A percentile compares a stretch with the other conserved stretches of the same genome.
Evolutionary conservation across 257 asterid genomes (phyloP).

Genomic region (Fraxinus excelsior): DNA sequence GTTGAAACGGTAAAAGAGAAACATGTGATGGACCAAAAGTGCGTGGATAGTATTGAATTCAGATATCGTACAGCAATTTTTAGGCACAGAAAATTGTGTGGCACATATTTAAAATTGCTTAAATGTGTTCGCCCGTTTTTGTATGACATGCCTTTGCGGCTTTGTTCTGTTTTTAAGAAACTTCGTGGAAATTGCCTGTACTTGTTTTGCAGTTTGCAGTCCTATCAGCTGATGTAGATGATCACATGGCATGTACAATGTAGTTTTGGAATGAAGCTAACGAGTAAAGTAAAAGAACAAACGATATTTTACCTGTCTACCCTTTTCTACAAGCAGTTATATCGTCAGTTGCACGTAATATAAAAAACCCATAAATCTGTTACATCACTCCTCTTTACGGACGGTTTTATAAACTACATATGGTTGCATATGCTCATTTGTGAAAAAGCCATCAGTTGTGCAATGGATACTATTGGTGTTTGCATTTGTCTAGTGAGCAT

Average conservation of each 20-base stretch:
- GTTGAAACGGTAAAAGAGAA: background rate
- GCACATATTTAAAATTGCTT: background rate
- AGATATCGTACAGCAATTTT: background rate
- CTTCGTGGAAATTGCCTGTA: conserved; percentile 37
- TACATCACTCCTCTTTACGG: background rate
- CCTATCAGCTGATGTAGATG: background rate
- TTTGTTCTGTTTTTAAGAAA: conserved; percentile 28
- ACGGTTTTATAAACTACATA: background rate
- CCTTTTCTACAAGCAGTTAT: background rate
- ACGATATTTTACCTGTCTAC: background rate
- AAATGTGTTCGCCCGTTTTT: background rate
- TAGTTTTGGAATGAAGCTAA: background rate
- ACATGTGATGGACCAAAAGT: background rate
- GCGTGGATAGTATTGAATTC: background rate
- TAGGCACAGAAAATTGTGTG: background rate
- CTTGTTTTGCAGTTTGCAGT: conserved; percentile 10
- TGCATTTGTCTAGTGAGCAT: background rate
- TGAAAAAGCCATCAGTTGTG: background rate
- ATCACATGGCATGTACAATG: conserved; percentile 13
- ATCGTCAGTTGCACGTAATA: background rate
- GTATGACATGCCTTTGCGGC: background rate
- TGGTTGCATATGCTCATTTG: background rate
- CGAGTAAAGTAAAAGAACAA: conserved; percentile 16
- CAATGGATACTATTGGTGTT: background rate
- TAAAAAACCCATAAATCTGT: background rate